Conservation (phyloP, 306 rosid species). For the Dalbergia cultrata region DNA sequence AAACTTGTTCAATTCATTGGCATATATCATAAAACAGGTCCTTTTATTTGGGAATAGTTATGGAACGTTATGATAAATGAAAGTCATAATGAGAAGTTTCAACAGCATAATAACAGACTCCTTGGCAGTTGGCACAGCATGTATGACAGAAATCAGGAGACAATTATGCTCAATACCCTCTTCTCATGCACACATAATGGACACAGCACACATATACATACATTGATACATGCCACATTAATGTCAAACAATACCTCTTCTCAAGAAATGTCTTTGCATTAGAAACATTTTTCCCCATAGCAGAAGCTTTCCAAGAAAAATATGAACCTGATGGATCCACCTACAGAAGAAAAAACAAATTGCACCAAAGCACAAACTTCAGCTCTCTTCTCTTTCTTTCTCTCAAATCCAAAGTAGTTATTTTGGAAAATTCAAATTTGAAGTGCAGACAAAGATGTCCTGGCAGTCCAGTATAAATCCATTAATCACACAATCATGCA, state of each 20-base stretch:
- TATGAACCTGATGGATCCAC: constrained; percentile 98
- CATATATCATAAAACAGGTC: background rate
- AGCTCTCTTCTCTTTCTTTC: constrained; percentile 10
- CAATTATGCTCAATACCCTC: background rate
- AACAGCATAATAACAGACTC: background rate
- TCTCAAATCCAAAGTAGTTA: constrained; percentile 16
- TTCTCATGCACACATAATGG: background rate
- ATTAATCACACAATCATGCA: constrained; percentile 25
- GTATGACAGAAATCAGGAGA: background rate
- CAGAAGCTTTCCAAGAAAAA: constrained; percentile 98
- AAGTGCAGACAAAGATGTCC: background rate
- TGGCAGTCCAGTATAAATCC: background rate
- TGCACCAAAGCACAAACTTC: constrained; percentile 27
- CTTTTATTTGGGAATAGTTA: background rate
- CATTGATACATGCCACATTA: constrained; percentile 1
- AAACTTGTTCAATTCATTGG: background rate
- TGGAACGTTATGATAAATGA: background rate
- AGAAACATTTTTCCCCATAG: constrained; percentile 99
- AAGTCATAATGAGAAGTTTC: background rate
- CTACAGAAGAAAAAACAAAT: constrained; percentile 55
- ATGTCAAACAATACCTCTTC: constrained; percentile 72
- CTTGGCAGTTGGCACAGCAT: background rate
- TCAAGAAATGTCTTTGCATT: constrained; percentile 98
- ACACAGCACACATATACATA: constrained; percentile 11
- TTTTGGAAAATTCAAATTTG: constrained; percentile 13